Percentiles rank a stretch among this genome's conserved stretches.
These are phyloP conservation scores for Lumnitzera racemosa DNA, from an alignment of 345 rosid genomes.

Conservation along the genomic window DNA sequence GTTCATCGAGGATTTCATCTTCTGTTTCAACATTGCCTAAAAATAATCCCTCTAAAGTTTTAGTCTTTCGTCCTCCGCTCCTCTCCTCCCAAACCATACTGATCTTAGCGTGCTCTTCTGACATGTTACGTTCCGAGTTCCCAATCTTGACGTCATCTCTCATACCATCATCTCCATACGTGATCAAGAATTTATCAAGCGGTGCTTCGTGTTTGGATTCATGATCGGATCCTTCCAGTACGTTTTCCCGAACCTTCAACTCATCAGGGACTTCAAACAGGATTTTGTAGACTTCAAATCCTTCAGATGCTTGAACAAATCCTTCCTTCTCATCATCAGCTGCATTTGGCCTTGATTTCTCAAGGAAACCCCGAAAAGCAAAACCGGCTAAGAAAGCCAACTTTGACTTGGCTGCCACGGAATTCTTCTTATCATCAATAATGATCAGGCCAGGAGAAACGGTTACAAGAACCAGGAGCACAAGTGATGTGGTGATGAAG, in stretches of 20 bases:
- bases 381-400: slow-evolving; percentile 18
- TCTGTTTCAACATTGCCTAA: slow-evolving; percentile 1
- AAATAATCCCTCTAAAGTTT: slow-evolving; percentile 7
- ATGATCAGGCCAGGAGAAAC: slow-evolving; percentile 24
- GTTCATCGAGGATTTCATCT: background rate
- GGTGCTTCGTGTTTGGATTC: slow-evolving; percentile 15
- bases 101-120: too few relatives aligned
- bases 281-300: slow-evolving; percentile 54
- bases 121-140: slow-evolving; percentile 21
- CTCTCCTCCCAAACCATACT: background rate
- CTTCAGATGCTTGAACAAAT: slow-evolving; percentile 24
- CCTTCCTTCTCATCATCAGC: slow-evolving; percentile 21
- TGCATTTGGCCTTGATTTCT: slow-evolving; percentile 31
- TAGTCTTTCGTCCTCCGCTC: background rate
- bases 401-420: slow-evolving; percentile 23
- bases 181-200: slow-evolving; percentile 17
- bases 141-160: slow-evolving; percentile 10
- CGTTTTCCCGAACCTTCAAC: slow-evolving; percentile 5
- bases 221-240: slow-evolving; percentile 10
- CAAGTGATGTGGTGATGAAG: slow-evolving; percentile 62
- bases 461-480: slow-evolving; percentile 57
- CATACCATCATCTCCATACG: slow-evolving; percentile 5
- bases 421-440: background rate
- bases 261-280: slow-evolving; percentile 30
- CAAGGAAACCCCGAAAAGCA: slow-evolving; percentile 21